A percentile compares a stretch with the other conserved stretches of the same genome.
phyloP scores from a whole-genome alignment of 441 rosid genomes.

The Pelargonium cotyledonis region DNA sequence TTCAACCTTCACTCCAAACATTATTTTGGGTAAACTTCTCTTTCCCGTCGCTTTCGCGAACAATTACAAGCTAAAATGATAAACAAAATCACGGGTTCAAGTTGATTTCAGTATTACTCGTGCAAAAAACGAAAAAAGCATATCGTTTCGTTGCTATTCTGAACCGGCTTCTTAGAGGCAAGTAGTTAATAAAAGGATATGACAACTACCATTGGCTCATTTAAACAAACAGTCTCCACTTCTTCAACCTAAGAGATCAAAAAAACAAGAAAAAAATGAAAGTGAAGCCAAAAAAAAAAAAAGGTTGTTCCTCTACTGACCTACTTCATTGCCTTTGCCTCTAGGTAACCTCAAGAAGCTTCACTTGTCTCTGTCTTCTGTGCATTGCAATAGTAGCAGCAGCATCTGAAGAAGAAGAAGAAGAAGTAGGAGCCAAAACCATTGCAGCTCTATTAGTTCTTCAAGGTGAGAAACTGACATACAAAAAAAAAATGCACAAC shows the following conservation, averaged over 20 bases:
- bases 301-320: neutral
- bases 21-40: neutral
- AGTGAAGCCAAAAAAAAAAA: neutral
- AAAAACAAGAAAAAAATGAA: neutral
- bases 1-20: neutral
- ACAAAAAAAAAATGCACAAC: neutral
- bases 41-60: neutral
- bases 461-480: too few relatives aligned
- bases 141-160: too few relatives aligned
- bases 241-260: too few relatives aligned
- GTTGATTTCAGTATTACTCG: too few relatives aligned
- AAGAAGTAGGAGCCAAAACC: too few relatives aligned
- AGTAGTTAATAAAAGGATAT: neutral
- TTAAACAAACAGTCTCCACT: neutral
- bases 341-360: conserved; percentile 1
- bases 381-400: neutral
- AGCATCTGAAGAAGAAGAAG: neutral
- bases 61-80: too few relatives aligned
- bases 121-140: too few relatives aligned
- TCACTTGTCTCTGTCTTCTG: conserved; percentile 4
- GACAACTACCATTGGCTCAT: neutral
- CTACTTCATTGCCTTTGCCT: neutral
- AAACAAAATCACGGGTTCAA: too few relatives aligned
- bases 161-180: neutral
- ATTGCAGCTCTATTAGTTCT: neutral